phyloP scores from a whole-genome alignment of 352 stramenopile species.

The Pythium insidiosum region DNA sequence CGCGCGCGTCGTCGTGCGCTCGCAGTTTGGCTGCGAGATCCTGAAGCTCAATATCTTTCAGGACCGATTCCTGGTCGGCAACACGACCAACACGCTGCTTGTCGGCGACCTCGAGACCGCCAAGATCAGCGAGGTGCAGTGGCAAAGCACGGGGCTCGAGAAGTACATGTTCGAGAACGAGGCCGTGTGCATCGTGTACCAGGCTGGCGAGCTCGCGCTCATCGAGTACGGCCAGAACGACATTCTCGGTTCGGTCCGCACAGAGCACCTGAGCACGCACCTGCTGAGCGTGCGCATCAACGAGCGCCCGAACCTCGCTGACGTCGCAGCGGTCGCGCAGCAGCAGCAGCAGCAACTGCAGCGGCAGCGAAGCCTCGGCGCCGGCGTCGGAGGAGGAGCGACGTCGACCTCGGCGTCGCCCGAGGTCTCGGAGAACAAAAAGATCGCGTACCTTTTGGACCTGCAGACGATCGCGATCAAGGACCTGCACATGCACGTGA shows the following conservation, averaged over 20 bases:
- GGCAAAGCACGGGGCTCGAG: conserved; percentile 79
- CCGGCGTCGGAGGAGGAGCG: background rate
- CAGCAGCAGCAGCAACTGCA: conserved; percentile 19
- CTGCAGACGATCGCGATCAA: conserved; percentile 89
- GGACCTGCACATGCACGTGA: conserved; percentile 65
- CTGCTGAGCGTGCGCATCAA: conserved; percentile 92
- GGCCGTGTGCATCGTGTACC: conserved; percentile 86
- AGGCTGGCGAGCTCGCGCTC: conserved; percentile 88
- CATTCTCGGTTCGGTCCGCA: conserved; percentile 85
- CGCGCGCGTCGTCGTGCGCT: conserved; percentile 82
- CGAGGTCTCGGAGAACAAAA: conserved; percentile 82
- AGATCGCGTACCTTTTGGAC: conserved; percentile 92
- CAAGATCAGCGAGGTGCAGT: conserved; percentile 91
- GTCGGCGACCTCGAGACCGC: conserved; percentile 87
- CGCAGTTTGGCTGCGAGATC: conserved; percentile 89
- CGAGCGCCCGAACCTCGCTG: conserved; percentile 54
- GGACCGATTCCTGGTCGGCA: conserved; percentile 87
- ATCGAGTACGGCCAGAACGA: conserved; percentile 94
- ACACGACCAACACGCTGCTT: conserved; percentile 89
- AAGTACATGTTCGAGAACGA: conserved; percentile 96
- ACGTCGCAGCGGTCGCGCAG: conserved; percentile 13
- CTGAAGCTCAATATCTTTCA: conserved; percentile 94
- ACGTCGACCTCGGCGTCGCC: too few relatives aligned
- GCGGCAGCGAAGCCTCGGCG: background rate
- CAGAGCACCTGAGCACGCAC: conserved; percentile 88